Conservation (phyloP, 441 rosid genomes). For the Syzygium malaccense region DNA sequence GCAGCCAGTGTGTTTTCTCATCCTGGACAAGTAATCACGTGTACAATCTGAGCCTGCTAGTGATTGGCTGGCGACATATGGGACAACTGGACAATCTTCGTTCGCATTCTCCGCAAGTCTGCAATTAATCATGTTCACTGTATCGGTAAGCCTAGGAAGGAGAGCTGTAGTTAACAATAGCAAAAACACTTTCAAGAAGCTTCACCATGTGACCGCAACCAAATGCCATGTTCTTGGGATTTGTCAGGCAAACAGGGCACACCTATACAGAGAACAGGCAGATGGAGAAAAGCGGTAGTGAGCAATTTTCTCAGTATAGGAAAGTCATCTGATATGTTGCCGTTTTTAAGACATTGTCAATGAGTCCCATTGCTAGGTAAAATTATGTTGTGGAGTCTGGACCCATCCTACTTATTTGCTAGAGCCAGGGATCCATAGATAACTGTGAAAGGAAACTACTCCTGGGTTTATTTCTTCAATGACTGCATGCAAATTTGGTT, state of each 20-base stretch:
- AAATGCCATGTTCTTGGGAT: slow-evolving; percentile 58
- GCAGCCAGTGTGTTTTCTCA: background rate
- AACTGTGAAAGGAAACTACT: background rate
- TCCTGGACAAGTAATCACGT: slow-evolving; percentile 15
- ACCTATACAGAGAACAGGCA: slow-evolving; percentile 22
- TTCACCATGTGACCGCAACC: slow-evolving; percentile 76
- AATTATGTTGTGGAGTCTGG: background rate
- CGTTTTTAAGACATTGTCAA: background rate
- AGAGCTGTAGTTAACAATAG: background rate
- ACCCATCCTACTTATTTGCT: background rate
- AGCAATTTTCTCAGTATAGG: background rate
- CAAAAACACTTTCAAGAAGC: background rate
- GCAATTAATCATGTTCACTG: background rate
- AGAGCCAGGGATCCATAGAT: background rate
- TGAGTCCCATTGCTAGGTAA: background rate
- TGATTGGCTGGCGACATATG: slow-evolving; percentile 62
- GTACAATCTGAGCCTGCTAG: slow-evolving; percentile 52
- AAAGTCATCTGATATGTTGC: background rate
- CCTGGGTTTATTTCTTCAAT: background rate
- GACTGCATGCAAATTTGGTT: background rate
- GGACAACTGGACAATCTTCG: slow-evolving; percentile 56
- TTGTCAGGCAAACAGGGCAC: slow-evolving; percentile 74
- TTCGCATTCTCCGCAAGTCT: slow-evolving; percentile 75
- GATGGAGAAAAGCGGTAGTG: background rate
- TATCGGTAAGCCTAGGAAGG: background rate